phyloP scores from a whole-genome alignment of 495 filamentous ascomycete species.

The Venustampulla echinocandica region DNA sequence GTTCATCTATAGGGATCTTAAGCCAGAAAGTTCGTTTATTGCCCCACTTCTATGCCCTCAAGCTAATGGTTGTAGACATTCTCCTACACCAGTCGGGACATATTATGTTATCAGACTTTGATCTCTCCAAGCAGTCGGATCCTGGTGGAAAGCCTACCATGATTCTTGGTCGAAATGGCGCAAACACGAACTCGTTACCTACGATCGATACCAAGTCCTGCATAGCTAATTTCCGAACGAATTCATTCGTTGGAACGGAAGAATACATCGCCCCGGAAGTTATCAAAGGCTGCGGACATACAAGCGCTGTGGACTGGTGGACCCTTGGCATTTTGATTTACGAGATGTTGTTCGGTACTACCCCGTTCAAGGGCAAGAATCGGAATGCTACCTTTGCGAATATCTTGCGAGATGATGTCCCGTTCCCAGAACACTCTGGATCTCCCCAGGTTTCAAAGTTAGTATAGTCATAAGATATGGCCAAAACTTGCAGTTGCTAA shows the following conservation, averaged over 20 bases:
- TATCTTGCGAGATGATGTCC: constrained; percentile 88
- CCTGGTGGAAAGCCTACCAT: constrained; percentile 93
- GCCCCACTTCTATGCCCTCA: constrained; percentile 3
- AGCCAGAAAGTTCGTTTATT: constrained; percentile 78
- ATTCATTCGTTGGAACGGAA: constrained; percentile 96
- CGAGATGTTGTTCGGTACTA: constrained; percentile 98
- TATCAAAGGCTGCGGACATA: constrained; percentile 97
- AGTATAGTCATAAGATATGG: constrained; percentile 27
- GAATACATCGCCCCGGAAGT: constrained; percentile 99
- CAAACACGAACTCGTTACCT: constrained; percentile 71
- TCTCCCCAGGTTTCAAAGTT: constrained; percentile 85
- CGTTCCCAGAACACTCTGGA: constrained; percentile 83
- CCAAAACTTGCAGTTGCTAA: constrained; percentile 6
- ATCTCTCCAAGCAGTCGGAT: constrained; percentile 95
- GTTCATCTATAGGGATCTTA: constrained; percentile 96
- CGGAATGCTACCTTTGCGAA: constrained; percentile 97
- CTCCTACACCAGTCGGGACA: constrained; percentile 96
- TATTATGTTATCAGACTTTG: constrained; percentile 99
- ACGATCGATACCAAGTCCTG: constrained; percentile 98
- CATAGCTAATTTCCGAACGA: constrained; percentile 96
- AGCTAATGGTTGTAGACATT: constrained; percentile 56
- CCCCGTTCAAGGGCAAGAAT: constrained; percentile 99
- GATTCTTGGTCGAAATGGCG: constrained; percentile 82
- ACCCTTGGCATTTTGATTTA: constrained; percentile 94
- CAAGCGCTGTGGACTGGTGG: constrained; percentile 99